Evolutionary conservation across 306 rosid genomes (phyloP).

Genomic region (Trifolium dubium): DNA sequence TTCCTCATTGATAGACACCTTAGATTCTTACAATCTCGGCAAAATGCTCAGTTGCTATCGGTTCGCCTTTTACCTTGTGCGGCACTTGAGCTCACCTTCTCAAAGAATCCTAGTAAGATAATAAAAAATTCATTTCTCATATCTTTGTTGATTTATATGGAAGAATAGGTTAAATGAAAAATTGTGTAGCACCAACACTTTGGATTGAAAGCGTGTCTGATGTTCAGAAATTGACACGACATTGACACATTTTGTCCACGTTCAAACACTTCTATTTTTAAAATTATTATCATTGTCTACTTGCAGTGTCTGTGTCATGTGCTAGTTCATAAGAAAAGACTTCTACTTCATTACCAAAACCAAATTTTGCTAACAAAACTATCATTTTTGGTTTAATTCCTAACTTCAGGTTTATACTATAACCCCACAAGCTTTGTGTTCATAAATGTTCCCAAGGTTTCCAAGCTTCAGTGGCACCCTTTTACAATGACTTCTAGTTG

Average conservation of each 20-base stretch:
- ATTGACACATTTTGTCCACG: too few relatives aligned
- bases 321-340: too few relatives aligned
- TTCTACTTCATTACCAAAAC: not conserved
- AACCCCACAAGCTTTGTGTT: conserved; percentile 69
- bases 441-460: conserved; percentile 68
- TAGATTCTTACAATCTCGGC: conserved; percentile 67
- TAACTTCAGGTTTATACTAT: conserved; percentile 54
- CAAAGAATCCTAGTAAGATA: conserved; percentile 58
- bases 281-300: too few relatives aligned
- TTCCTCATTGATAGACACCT: conserved; percentile 65
- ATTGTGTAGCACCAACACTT: not conserved
- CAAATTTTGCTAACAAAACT: not conserved
- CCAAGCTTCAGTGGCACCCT: conserved; percentile 88
- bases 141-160: too few relatives aligned
- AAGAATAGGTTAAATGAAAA: not conserved
- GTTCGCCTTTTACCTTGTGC: conserved; percentile 65
- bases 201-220: too few relatives aligned
- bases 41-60: conserved; percentile 45
- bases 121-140: not conserved
- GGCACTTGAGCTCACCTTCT: conserved; percentile 64
- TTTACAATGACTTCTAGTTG: conserved; percentile 69
- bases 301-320: too few relatives aligned
- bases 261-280: too few relatives aligned
- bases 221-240: too few relatives aligned
- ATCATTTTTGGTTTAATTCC: not conserved